These are phyloP conservation scores for Rhododendron molle DNA, from an alignment of 148 eudicot species.

Conservation along the genomic window DNA sequence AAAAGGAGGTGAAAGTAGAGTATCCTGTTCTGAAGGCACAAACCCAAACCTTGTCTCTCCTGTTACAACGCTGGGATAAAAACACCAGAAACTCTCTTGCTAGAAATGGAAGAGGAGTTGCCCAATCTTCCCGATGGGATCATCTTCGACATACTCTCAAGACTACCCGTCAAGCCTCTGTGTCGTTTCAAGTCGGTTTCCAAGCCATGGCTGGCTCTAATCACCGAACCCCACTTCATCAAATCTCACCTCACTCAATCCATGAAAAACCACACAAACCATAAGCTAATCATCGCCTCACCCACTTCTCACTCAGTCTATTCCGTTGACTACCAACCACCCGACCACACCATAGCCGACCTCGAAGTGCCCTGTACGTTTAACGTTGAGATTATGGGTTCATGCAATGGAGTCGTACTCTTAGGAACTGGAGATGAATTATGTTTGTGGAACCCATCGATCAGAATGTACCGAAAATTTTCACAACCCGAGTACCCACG, in stretches of 20 bases:
- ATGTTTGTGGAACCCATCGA: neutral
- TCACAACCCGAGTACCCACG: no score
- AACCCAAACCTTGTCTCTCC: no score
- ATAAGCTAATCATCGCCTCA: conserved; percentile 5
- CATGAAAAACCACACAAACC: neutral
- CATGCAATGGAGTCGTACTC: neutral
- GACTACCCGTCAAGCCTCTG: conserved; percentile 5
- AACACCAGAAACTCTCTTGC: no score
- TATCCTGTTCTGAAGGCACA: no score
- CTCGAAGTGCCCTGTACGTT: neutral
- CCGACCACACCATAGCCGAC: neutral
- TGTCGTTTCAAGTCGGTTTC: conserved; percentile 5
- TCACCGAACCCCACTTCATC: neutral
- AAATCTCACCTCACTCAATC: neutral
- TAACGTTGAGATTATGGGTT: neutral
- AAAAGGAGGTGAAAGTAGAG: no score
- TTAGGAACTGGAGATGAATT: neutral
- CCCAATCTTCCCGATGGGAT: neutral
- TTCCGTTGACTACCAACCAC: neutral
- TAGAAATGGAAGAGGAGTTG: neutral
- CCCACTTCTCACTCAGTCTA: neutral
- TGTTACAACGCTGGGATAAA: no score
- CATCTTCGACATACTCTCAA: neutral
- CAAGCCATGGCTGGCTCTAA: neutral
- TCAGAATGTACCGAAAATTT: neutral